phyloP scores from a whole-genome alignment of 345 rosid genomes.

The Boechera divaricarpa region DNA sequence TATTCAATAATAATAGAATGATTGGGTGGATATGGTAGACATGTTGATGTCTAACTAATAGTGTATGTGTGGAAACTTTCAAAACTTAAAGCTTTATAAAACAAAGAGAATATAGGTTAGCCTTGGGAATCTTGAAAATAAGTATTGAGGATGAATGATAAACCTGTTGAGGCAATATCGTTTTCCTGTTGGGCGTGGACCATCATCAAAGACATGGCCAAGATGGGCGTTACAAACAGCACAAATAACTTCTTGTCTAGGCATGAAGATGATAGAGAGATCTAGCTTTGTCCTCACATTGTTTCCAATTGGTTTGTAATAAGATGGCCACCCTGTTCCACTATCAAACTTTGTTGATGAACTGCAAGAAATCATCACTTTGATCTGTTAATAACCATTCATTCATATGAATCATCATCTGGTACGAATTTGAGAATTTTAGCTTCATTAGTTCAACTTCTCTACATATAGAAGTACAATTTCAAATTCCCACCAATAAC shows the following conservation, averaged over 20 bases:
- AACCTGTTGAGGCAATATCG: constrained; percentile 92
- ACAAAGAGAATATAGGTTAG: not conserved
- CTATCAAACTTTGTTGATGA: constrained; percentile 95
- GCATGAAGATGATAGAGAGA: constrained; percentile 87
- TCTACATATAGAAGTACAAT: not conserved
- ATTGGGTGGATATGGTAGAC: not conserved
- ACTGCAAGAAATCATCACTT: constrained; percentile 45
- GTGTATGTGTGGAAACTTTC: not conserved
- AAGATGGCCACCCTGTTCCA: constrained; percentile 99
- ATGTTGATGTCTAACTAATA: not conserved
- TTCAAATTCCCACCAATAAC: not conserved
- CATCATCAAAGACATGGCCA: constrained; percentile 88
- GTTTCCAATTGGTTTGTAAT: constrained; percentile 69
- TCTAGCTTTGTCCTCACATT: constrained; percentile 78
- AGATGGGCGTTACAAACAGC: constrained; percentile 79
- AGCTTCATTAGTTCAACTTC: constrained; percentile 7
- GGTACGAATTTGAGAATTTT: not conserved
- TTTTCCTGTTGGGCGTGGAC: constrained; percentile 86
- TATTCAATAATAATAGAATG: not conserved
- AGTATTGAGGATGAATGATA: not conserved
- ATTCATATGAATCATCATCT: constrained; percentile 2
- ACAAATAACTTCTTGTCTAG: constrained; percentile 80
- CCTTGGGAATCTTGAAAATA: not conserved
- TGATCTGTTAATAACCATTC: not conserved
- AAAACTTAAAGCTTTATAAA: not conserved